Percentiles rank a stretch among this genome's conserved stretches.
phyloP scores from a whole-genome alignment of 805 yeast species.

The Schwanniomyces vanrijiae region DNA sequence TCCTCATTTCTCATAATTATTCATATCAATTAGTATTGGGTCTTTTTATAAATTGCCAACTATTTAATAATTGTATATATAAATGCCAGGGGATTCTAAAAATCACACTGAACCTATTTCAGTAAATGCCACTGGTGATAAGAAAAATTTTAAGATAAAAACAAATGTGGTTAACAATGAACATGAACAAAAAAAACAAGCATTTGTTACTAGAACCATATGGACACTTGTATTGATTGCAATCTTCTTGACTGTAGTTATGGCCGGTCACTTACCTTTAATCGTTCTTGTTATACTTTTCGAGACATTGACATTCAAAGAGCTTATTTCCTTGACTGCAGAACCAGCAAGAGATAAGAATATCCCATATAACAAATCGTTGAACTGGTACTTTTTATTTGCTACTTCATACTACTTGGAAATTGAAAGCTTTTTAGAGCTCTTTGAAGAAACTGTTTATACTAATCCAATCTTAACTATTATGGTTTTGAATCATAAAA shows the following conservation, averaged over 20 bases:
- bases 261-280: slow-evolving; percentile 84
- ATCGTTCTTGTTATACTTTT: slow-evolving; percentile 68
- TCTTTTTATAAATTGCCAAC: background rate
- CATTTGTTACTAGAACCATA: slow-evolving; percentile 80
- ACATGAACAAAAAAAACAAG: slow-evolving; percentile 69
- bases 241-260: slow-evolving; percentile 65
- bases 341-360: slow-evolving; percentile 83
- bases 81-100: background rate
- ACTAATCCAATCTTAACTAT: slow-evolving; percentile 54
- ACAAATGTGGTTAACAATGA: slow-evolving; percentile 30
- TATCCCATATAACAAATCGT: slow-evolving; percentile 75
- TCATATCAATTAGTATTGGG: background rate
- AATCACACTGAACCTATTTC: background rate
- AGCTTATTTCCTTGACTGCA: slow-evolving; percentile 82
- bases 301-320: slow-evolving; percentile 85
- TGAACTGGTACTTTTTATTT: slow-evolving; percentile 89
- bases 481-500: slow-evolving; percentile 75
- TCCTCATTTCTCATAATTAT: background rate
- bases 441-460: slow-evolving; percentile 55
- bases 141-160: background rate
- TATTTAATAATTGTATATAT: background rate
- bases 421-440: slow-evolving; percentile 76
- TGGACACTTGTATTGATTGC: slow-evolving; percentile 94
- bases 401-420: slow-evolving; percentile 89
- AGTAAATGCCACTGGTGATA: background rate